Percentiles rank a stretch among this genome's conserved stretches.
Conservation (phyloP, 1,284 basidiomycete genomes). For the Schizophyllum commune region DNA sequence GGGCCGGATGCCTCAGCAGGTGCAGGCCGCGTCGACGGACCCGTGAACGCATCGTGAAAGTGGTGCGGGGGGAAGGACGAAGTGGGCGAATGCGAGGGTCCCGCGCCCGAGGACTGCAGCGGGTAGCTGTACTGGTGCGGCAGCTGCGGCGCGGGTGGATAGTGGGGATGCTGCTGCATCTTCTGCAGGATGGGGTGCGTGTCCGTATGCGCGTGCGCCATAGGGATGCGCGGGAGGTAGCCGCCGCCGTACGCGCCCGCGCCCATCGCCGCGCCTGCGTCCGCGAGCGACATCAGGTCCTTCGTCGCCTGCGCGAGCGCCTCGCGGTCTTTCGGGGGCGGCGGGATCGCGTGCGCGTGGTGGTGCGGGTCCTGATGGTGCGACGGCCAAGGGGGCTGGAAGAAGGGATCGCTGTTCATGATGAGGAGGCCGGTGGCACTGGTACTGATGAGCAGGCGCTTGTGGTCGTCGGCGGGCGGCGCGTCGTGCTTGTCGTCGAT, state of each 20-base stretch:
- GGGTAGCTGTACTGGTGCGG: neutral
- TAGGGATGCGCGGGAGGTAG: constrained; percentile 1
- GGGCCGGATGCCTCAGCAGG: neutral
- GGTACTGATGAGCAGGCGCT: neutral
- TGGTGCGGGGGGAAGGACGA: neutral
- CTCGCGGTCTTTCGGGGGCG: constrained; percentile 3
- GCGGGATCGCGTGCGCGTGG: neutral
- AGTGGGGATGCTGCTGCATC: neutral
- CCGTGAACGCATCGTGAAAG: neutral
- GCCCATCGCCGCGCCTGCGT: constrained; percentile 1
- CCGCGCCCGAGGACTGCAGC: neutral
- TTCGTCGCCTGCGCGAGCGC: constrained; percentile 13
- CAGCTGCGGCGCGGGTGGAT: neutral
- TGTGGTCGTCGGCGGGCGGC: neutral
- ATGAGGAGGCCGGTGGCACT: neutral
- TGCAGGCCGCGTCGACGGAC: neutral
- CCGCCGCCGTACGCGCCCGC: neutral
- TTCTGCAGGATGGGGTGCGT: neutral
- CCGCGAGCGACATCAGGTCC: constrained; percentile 15
- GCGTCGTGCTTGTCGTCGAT: neutral
- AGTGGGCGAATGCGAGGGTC: neutral
- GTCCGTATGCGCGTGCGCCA: neutral
- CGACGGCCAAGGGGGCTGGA: neutral
- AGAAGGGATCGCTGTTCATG: neutral
- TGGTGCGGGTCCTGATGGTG: neutral